Base-by-base conservation (phyloP, 169 alveolate genomes). In the Plasmodium relictum region DNA sequence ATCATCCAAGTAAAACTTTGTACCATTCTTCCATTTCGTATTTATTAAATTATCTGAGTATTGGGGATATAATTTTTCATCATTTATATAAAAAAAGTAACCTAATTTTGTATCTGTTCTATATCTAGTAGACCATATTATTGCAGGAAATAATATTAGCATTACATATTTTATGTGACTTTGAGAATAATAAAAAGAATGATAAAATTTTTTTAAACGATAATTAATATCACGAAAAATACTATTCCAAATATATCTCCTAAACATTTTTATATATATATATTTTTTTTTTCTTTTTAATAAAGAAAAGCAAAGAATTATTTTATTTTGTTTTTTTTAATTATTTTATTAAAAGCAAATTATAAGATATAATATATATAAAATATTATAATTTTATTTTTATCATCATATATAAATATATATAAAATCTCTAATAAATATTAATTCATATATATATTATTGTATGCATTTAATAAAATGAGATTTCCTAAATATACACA, bases 71-170 rank as follows among this genome's bases (percentile, higher is more conserved):
- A 80, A 18, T 39, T 54, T 66, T 41, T 80, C 90, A 54, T 80
- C 90, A 80, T 68, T 80, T 10, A 95, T 93, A 24, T 94, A 95
- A 20, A 92, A 80, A 59, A 92, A 92, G 44, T 94, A 95, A n/a
- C 96, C 96, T 41, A 95, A 87, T 44, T 93, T 92, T n/a, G 97
- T 95, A 63, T 95, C 97, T 6, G 97, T 96, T 45, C 97, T 73
- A 87, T 76, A 95, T 42, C 97, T 90, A 10, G 95, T 91, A 48
- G 92, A 89, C 95, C 96, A 95, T 73, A 95, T 92, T 2, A 92
- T 90, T 48, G 95, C 94, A 3, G 97, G 97, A 61, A 95, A 95
- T 68, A 94, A 88, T 52, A 95, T 68, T 65, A 88, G 59, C 96
- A 95, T 92, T 14, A 93, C 96, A 70, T 94, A 95, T 56, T 95